These are phyloP conservation scores for Dactylellina drechsleri DNA, from an alignment of 2,329 filamentous ascomycete genomes.

Conservation along the genomic window DNA sequence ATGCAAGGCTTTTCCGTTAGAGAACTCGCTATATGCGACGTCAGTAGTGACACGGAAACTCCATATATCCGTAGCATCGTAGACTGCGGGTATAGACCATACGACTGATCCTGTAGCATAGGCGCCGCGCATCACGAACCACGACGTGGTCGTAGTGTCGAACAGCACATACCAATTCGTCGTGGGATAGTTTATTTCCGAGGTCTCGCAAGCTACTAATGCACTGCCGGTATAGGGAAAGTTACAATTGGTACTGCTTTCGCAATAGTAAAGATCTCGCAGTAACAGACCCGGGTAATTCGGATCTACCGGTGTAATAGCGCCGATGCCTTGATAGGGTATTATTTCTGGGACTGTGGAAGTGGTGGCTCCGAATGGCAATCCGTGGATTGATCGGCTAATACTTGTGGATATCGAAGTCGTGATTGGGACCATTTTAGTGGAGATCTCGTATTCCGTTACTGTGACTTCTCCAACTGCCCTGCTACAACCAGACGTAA, in stretches of 20 bases:
- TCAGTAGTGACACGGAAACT: conserved; percentile 4
- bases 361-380: conserved; percentile 7
- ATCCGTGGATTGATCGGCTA: neutral
- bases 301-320: neutral
- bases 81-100: neutral
- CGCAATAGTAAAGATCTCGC: conserved; percentile 1
- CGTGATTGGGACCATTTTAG: neutral
- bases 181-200: neutral
- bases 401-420: neutral
- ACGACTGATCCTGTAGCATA: neutral
- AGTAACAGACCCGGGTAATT: neutral
- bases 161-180: conserved; percentile 8
- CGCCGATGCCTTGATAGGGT: neutral
- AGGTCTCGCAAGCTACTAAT: neutral
- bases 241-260: neutral
- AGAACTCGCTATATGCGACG: conserved; percentile 4
- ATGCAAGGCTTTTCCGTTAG: neutral
- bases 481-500: neutral
- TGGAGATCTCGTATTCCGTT: neutral
- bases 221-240: neutral
- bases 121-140: conserved; percentile 4
- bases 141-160: neutral
- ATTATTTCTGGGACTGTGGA: neutral
- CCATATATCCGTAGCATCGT: conserved; percentile 3
- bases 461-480: neutral